Percentiles rank a stretch among this genome's conserved stretches.
Evolutionary conservation across 139 green algal genomes (phyloP).

Genomic region (Coelastrella sp.): DNA sequence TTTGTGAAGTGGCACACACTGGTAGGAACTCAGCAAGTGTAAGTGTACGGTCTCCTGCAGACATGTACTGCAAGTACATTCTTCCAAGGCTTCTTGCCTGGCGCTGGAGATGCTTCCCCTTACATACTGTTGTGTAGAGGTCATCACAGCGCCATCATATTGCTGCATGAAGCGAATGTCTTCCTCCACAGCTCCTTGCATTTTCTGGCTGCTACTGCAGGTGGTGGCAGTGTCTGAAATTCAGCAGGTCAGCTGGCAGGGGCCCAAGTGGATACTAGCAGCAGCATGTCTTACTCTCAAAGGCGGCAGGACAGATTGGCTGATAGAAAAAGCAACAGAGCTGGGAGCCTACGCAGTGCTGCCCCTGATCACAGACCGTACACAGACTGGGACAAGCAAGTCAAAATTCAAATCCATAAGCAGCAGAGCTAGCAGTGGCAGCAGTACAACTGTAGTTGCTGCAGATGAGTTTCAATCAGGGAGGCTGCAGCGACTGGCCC

Average conservation of each 20-base stretch:
- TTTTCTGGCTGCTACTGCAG: slow-evolving; percentile 16
- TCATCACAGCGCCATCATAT: neutral
- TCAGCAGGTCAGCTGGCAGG: slow-evolving; percentile 34
- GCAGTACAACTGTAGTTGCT: neutral
- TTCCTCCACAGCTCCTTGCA: neutral
- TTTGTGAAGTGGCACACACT: neutral
- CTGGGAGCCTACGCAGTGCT: slow-evolving; percentile 79
- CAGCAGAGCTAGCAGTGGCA: slow-evolving; percentile 7
- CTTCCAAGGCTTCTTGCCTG: neutral
- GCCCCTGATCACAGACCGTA: slow-evolving; percentile 83
- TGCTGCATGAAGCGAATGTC: neutral
- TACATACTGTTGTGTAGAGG: too few species aligned
- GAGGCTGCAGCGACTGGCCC: slow-evolving; percentile 80
- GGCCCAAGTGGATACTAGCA: slow-evolving; percentile 63
- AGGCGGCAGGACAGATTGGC: slow-evolving; percentile 86
- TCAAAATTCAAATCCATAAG: slow-evolving; percentile 50
- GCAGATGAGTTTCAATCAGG: slow-evolving; percentile 38
- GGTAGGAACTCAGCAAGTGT: slow-evolving; percentile 11
- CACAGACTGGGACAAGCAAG: slow-evolving; percentile 16
- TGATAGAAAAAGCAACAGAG: slow-evolving; percentile 93
- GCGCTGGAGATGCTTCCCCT: neutral
- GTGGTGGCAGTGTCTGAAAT: slow-evolving; percentile 20
- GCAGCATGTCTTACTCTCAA: slow-evolving; percentile 84
- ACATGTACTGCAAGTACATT: neutral
- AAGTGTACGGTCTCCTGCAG: neutral